Evolutionary conservation across 2,329 filamentous ascomycete species (phyloP), one percentile per base, ranked within the genome.

Genomic region (Chalaropsis ovoidea): DNA sequence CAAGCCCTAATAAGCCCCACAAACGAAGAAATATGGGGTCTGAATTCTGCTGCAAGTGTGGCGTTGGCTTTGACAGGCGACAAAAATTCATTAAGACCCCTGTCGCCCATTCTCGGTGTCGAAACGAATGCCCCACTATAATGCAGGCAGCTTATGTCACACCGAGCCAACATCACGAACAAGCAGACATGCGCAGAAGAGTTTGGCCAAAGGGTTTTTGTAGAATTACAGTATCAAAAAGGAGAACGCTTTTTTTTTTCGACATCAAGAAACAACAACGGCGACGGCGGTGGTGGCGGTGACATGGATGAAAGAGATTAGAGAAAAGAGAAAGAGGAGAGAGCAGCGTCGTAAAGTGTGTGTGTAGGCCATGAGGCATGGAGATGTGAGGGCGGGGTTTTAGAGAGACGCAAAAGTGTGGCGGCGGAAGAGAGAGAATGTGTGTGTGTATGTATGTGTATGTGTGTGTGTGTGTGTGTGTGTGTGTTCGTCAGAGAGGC

Each of bases 1-100:
- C 24, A 45, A 67, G 65, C 65, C 65, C 65, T 67, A 67, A 67
- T 13, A 22, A 43, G 61, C 11, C 52, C 65, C 52, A 63, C 62
- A 39, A 58, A 39, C 1, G 15, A 10, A 3, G 4, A n/a, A 7
- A n/a, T 47, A 4, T 47, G 43, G 43, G 8, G 43, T 15, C 4
- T 5, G 11, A 1, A 24, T 15, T 49, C 60, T 10, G 41, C 47
- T 22, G 17, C 11, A 8, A 5, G 13, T 43, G 8, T 62, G 41
- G 39, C 35, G n/a, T 24, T n/a, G n/a, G n/a, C n/a, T n/a, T n/a
- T n/a, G n/a, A n/a, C n/a, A n/a, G n/a, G n/a, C n/a, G n/a, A n/a
- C n/a, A n/a, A n/a, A n/a, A n/a, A n/a, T n/a, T 8, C 60, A 62
- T 62, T 47, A 43, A 35, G 60, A 62, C 17, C 60, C 60, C 41